These are phyloP conservation scores for Sextonia rubra DNA, from an alignment of 164 flowering plant species.

Conservation along the genomic window DNA sequence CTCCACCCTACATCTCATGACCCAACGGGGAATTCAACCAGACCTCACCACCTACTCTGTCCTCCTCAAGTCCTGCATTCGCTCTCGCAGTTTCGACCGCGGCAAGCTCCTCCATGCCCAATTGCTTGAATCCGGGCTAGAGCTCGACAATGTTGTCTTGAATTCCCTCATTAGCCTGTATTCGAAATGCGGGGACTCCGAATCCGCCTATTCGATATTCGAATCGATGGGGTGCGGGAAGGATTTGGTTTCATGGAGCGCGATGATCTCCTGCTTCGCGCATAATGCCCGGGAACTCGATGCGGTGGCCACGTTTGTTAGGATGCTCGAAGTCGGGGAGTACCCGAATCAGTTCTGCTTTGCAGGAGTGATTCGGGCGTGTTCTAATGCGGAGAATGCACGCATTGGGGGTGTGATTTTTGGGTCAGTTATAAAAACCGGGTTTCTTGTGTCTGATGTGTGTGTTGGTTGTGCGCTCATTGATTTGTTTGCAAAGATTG, in stretches of 20 bases:
- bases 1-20: constrained; percentile 49
- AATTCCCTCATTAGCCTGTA: constrained; percentile 71
- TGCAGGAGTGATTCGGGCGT: constrained; percentile 57
- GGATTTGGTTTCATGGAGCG: constrained; percentile 79
- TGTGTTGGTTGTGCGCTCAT: constrained; percentile 76
- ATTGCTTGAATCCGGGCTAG: constrained; percentile 35
- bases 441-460: constrained; percentile 58
- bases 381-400: constrained; percentile 33
- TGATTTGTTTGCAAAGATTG: constrained; percentile 68
- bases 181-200: constrained; percentile 57
- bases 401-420: constrained; percentile 42
- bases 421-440: constrained; percentile 60
- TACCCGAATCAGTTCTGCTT: constrained; percentile 71
- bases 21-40: constrained; percentile 32
- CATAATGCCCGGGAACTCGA: constrained; percentile 33
- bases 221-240: constrained; percentile 37
- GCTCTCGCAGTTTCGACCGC: constrained; percentile 42
- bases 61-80: constrained; percentile 73
- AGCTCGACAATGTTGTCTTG: constrained; percentile 38
- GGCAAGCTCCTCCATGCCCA: constrained; percentile 54
- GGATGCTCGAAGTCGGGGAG: constrained; percentile 51
- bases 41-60: constrained; percentile 54
- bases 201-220: constrained; percentile 39
- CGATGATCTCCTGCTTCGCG: constrained; percentile 69
- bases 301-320: constrained; percentile 39